phyloP scores from a whole-genome alignment of 176 grass and related monocot genomes.

The Carex myosuroides region DNA sequence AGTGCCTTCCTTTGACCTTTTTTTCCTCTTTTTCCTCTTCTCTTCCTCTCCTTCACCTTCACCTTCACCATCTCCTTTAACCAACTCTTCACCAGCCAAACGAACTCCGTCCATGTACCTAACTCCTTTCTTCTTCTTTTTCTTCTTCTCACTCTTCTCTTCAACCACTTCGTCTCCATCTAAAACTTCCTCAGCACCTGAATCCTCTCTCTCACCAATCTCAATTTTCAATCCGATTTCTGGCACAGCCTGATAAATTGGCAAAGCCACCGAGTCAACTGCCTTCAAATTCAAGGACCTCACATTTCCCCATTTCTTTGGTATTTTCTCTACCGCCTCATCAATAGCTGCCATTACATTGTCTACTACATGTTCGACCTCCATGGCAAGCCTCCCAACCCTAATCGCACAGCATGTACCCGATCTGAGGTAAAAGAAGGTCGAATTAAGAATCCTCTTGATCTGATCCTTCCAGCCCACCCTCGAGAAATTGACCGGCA shows the following conservation, averaged over 20 bases:
- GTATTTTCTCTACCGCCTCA: constrained; percentile 44
- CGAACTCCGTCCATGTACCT: not conserved
- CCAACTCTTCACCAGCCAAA: not conserved
- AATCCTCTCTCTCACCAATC: constrained; percentile 6
- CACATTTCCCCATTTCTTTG: constrained; percentile 76
- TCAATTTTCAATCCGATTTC: constrained; percentile 71
- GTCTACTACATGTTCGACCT: constrained; percentile 40
- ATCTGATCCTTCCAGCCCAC: constrained; percentile 63
- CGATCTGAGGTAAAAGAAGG: constrained; percentile 47
- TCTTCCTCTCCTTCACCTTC: not conserved
- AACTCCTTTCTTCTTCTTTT: constrained; percentile 4
- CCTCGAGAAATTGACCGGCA: constrained; percentile 38
- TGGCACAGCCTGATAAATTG: constrained; percentile 64
- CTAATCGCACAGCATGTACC: constrained; percentile 60
- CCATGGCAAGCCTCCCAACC: constrained; percentile 84
- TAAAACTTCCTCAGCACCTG: constrained; percentile 18
- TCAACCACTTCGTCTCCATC: constrained; percentile 21
- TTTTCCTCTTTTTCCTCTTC: constrained; percentile 32
- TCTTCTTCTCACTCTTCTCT: constrained; percentile 12
- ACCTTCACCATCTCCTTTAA: not conserved
- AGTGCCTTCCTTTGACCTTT: constrained; percentile 19
- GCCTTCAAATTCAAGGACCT: constrained; percentile 39
- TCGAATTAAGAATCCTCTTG: constrained; percentile 46
- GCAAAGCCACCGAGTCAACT: constrained; percentile 27
- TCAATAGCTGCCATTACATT: constrained; percentile 50